Conservation (phyloP, 805 yeast genomes). For the Saccharomycopsis selenospora region DNA sequence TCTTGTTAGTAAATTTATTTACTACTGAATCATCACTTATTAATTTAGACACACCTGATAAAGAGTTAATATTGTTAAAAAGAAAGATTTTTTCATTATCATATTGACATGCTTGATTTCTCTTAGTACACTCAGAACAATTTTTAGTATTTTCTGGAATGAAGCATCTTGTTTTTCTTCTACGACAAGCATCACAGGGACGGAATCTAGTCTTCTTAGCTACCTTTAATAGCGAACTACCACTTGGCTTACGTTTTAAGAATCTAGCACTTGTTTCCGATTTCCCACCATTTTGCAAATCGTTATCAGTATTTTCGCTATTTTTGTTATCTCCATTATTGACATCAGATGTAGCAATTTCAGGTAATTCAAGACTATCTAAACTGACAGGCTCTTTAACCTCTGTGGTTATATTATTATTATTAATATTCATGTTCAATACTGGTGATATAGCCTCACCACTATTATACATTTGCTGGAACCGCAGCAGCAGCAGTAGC, state of each 20-base stretch:
- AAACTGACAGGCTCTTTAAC: constrained; percentile 17
- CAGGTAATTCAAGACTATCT: constrained; percentile 20
- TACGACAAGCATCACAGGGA: constrained; percentile 34
- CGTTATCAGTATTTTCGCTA: neutral
- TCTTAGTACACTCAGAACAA: constrained; percentile 29
- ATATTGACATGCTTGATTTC: constrained; percentile 28
- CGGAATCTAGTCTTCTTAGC: constrained; percentile 25
- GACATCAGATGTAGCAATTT: constrained; percentile 5
- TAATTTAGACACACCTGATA: constrained; percentile 19
- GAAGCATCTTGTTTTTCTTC: constrained; percentile 32
- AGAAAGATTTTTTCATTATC: constrained; percentile 20
- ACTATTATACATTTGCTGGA: neutral
- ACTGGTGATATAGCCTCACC: neutral
- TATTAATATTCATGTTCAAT: neutral
- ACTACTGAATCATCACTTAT: constrained; percentile 6
- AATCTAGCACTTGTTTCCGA: neutral
- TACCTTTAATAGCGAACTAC: neutral
- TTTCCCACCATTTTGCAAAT: neutral
- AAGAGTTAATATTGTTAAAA: constrained; percentile 22
- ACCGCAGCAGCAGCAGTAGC: neutral
- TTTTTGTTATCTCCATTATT: neutral
- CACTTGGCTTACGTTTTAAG: constrained; percentile 2
- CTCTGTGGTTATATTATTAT: neutral
- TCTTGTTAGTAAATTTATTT: constrained; percentile 3
- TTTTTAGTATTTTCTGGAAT: constrained; percentile 22